Evolutionary conservation across 441 rosid genomes (phyloP).

Genomic region (Iberis amara): DNA sequence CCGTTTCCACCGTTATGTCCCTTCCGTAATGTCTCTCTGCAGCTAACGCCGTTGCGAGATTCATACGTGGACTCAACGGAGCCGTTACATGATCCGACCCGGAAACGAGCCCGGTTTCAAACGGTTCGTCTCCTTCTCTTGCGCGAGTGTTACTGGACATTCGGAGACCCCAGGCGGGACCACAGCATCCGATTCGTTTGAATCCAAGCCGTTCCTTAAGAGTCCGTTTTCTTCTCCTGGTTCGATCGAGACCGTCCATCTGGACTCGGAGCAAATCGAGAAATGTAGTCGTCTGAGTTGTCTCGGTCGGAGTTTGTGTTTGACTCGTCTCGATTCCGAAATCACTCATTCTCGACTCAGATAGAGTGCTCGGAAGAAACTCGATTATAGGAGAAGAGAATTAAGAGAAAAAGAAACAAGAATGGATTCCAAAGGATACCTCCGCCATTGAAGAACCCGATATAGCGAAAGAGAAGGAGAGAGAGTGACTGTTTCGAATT

Average conservation of each 20-base stretch:
- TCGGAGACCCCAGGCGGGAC: conserved; percentile 50
- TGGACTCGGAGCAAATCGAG: conserved; percentile 39
- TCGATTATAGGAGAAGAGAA: not conserved
- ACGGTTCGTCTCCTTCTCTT: conserved; percentile 27
- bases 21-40: conserved; percentile 54
- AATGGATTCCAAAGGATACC: not conserved
- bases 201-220: conserved; percentile 62
- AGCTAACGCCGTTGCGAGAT: conserved; percentile 82
- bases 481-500: conserved; percentile 7
- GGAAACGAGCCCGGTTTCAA: not conserved
- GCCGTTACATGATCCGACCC: conserved; percentile 21
- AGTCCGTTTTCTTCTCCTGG: conserved; percentile 34
- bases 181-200: conserved; percentile 57
- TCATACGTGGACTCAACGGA: conserved; percentile 38
- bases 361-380: not conserved
- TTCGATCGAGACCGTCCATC: conserved; percentile 42
- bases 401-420: not conserved
- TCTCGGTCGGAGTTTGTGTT: conserved; percentile 29
- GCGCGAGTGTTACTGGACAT: conserved; percentile 27
- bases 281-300: conserved; percentile 35
- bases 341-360: conserved; percentile 41
- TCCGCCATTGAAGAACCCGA: conserved; percentile 25
- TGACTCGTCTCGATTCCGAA: conserved; percentile 39
- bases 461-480: not conserved
- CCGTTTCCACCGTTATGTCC: conserved; percentile 18